Conservation (phyloP, 371 early-diverging fungal genomes). For the Nosema bombycis region DNA sequence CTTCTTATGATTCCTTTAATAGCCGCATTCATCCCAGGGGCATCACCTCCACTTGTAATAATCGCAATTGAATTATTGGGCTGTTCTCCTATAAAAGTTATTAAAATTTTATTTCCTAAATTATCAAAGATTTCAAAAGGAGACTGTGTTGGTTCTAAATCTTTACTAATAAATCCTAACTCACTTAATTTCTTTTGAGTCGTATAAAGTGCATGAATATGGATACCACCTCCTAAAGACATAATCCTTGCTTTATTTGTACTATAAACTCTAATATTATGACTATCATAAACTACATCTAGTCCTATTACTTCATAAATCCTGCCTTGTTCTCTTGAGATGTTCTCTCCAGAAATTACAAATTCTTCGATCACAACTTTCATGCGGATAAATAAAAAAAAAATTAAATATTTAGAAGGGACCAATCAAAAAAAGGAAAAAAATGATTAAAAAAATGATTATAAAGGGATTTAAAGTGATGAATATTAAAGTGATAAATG, state of each 20-base stretch:
- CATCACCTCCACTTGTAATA: slow-evolving; percentile 93
- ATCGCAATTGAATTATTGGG: slow-evolving; percentile 70
- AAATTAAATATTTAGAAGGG: not conserved
- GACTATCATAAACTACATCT: slow-evolving; percentile 27
- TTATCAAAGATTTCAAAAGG: slow-evolving; percentile 41
- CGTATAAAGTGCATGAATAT: slow-evolving; percentile 14
- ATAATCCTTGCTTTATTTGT: slow-evolving; percentile 23
- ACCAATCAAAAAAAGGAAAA: not conserved
- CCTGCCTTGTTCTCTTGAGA: slow-evolving; percentile 26
- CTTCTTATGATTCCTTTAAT: slow-evolving; percentile 86
- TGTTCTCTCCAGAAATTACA: slow-evolving; percentile 7
- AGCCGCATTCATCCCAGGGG: slow-evolving; percentile 95
- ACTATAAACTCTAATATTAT: slow-evolving; percentile 27
- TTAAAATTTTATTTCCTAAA: slow-evolving; percentile 46
- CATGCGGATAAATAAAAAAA: slow-evolving; percentile 3
- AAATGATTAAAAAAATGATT: slow-evolving; percentile 1
- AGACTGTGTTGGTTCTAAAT: slow-evolving; percentile 9
- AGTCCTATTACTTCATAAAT: slow-evolving; percentile 41
- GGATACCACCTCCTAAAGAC: slow-evolving; percentile 30
- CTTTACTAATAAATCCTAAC: slow-evolving; percentile 21
- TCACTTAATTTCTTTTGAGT: slow-evolving; percentile 12
- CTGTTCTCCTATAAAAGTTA: slow-evolving; percentile 10
- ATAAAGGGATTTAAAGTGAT: not conserved
- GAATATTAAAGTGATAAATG: too few species aligned
- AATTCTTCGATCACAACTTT: slow-evolving; percentile 28